Base-by-base conservation (phyloP, 2,329 filamentous ascomycete genomes). In the Periconia sp. region DNA sequence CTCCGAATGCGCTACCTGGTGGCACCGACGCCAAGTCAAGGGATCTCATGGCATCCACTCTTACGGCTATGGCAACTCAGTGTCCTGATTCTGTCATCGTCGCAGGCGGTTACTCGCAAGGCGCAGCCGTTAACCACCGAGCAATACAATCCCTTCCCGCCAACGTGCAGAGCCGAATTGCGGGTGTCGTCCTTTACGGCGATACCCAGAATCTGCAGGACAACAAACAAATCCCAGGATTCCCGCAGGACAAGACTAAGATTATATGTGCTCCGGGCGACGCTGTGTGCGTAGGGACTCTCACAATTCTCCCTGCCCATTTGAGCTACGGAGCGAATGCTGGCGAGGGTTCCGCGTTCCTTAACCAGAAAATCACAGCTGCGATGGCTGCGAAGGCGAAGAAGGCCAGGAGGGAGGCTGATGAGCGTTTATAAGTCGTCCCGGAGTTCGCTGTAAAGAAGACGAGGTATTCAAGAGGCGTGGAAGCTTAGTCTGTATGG, bases 261-360 rank as follows among this genome's bases (percentile, higher is more conserved):
- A 78, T 80, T 18, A 76, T 79, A 37, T 84, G 82, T 54, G 76
- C 79, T 30, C 44, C 57, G 3, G 81, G 78, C 0, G 82, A 85
- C 57, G 69, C 77, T 10, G 81, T 85, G 6, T 85, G 82, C 54
- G 50, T 65, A 3, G 78, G 81, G 33, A 77, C 77, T 0, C 61
- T 76, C 19, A 69, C 56, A 0, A 61, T 74, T 14, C 41, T 63
- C 42, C 62, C 69, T 13, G 56, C 66, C 6, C 69, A 72, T 53
- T 54, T 72, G 53, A 68, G 66, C 6, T 72, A 72, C 49, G 67
- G 68, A 5, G 10, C 33, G 13, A 55, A 66, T 19, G 69, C 67
- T 10, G 47, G 60, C 42, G 67, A 72, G 43, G 69, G 69, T 2
- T 57, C 62, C 0, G 55, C 59, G 1, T 72, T 72, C 46, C 55